Evolutionary conservation across 208 protist species (phyloP), one percentile per base, ranked within the genome.

Genomic region (Borovskyia barvae): DNA sequence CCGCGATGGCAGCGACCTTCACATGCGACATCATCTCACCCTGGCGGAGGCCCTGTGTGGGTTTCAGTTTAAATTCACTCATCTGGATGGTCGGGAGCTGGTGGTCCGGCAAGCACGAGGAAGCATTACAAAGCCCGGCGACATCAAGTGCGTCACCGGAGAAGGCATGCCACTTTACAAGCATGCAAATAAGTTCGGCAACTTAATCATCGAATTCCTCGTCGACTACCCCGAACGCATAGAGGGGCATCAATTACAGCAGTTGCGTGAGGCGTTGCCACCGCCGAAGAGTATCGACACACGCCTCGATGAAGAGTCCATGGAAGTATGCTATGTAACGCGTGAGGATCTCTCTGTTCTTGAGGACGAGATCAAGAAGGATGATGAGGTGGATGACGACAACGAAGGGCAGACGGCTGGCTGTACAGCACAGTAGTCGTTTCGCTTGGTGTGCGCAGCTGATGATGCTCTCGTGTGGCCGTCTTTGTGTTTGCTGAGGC

Each of bases 31-130:
- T 29, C 72, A 68, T 19, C 86, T 99, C 47, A 84, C 76, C 0
- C 80, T 99, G n/a, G 68, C 75, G 1, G 97, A 99, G 67, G 94
- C 97, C 4, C 76, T 99, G n/a, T 96, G 85, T 49, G 97, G 97
- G 2, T 87, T 94, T 71, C 75, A 94, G 61, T 95, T 97, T 69
- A 62, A 82, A 36, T 30, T 98, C 9, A 81, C 58, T 29, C 94
- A 98, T 58, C 75, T 98, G 7, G 93, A 97, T 65, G 85, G 81
- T 20, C 74, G 92, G 12, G 73, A 89, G 22, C 81, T 98, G 3
- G 54, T 97, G 17, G 85, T 97, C 4, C 70, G 82, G 29, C 81
- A 80, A 22, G 69, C 72, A 17, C 56, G 80, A 14, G 86, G 90
- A 0, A 72, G 78, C n/a, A 72, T 92, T 12, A 90, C 87, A 15